Conservation (phyloP, 1,284 basidiomycete species). For the Mycosarcoma mackinlayi region DNA sequence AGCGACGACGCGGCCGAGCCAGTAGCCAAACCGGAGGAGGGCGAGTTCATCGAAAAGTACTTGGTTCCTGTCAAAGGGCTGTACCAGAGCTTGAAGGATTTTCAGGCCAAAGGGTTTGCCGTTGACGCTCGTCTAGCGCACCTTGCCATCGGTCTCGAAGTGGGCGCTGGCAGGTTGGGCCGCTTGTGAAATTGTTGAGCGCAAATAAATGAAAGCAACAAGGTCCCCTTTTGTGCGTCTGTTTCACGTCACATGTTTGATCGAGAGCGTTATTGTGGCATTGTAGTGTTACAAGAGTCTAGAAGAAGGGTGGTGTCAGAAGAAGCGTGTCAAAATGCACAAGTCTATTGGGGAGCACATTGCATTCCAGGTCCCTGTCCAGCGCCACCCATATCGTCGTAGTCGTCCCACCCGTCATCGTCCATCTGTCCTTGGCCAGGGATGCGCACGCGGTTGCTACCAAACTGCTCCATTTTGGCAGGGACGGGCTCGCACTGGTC, state of each 20-base stretch:
- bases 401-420: constrained; percentile 50
- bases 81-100: constrained; percentile 51
- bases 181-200: constrained; percentile 15
- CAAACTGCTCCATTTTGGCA: constrained; percentile 46
- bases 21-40: constrained; percentile 65
- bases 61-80: constrained; percentile 60
- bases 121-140: constrained; percentile 66
- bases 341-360: constrained; percentile 52
- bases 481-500: constrained; percentile 40
- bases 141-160: constrained; percentile 59
- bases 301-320: constrained; percentile 15
- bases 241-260: no score
- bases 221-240: no score
- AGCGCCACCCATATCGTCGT: constrained; percentile 36
- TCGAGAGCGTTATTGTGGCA: constrained; percentile 2
- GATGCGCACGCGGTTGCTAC: constrained; percentile 42
- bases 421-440: constrained; percentile 42
- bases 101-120: constrained; percentile 54
- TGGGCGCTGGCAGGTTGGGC: constrained; percentile 46
- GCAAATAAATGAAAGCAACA: neutral
- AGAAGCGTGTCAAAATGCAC: neutral
- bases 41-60: constrained; percentile 65
- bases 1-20: constrained; percentile 61
- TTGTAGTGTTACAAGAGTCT: constrained; percentile 19
- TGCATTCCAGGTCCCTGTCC: constrained; percentile 56